A percentile compares a stretch with the other conserved stretches of the same genome.
Evolutionary conservation across 2,329 filamentous ascomycete genomes (phyloP).

Genomic region (Zopfia rhizophila): DNA sequence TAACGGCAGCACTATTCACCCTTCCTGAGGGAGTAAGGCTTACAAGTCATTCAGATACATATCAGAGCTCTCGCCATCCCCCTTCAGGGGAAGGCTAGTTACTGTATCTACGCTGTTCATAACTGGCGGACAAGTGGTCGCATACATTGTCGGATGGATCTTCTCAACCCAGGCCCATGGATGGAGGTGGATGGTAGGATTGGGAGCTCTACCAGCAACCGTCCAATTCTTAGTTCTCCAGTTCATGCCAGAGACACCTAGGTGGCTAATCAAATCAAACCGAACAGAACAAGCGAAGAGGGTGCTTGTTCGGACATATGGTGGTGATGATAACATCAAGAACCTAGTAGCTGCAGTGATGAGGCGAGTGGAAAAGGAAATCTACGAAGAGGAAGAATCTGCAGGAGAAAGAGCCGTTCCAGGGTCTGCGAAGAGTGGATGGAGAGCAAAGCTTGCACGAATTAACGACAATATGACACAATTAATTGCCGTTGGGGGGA

Average conservation of each 20-base stretch:
- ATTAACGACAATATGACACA: slow-evolving; percentile 67
- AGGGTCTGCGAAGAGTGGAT: slow-evolving; percentile 40
- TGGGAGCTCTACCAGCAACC: slow-evolving; percentile 80
- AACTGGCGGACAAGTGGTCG: slow-evolving; percentile 87
- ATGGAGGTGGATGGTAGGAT: slow-evolving; percentile 92
- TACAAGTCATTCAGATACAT: slow-evolving; percentile 67
- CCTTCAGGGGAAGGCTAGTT: slow-evolving; percentile 80
- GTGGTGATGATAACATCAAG: slow-evolving; percentile 52
- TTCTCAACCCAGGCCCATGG: slow-evolving; percentile 68
- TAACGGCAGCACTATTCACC: slow-evolving; percentile 35
- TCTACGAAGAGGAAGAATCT: slow-evolving; percentile 73
- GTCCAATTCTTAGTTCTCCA: slow-evolving; percentile 75
- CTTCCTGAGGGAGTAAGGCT: slow-evolving; percentile 41
- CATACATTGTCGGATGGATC: slow-evolving; percentile 84
- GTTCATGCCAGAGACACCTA: slow-evolving; percentile 86
- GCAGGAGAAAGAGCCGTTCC: slow-evolving; percentile 49
- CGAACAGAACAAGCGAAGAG: slow-evolving; percentile 68
- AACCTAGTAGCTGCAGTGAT: slow-evolving; percentile 69
- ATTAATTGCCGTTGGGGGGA: slow-evolving; percentile 56
- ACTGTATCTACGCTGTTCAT: slow-evolving; percentile 86
- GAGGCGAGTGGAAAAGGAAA: slow-evolving; percentile 76
- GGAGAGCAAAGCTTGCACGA: slow-evolving; percentile 53
- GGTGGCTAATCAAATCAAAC: slow-evolving; percentile 82
- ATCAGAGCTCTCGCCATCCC: slow-evolving; percentile 82
- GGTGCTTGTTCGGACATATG: slow-evolving; percentile 74